These are phyloP conservation scores for Fusarium miscanthi DNA, from an alignment of 2,329 filamentous ascomycete genomes.

Conservation along the genomic window DNA sequence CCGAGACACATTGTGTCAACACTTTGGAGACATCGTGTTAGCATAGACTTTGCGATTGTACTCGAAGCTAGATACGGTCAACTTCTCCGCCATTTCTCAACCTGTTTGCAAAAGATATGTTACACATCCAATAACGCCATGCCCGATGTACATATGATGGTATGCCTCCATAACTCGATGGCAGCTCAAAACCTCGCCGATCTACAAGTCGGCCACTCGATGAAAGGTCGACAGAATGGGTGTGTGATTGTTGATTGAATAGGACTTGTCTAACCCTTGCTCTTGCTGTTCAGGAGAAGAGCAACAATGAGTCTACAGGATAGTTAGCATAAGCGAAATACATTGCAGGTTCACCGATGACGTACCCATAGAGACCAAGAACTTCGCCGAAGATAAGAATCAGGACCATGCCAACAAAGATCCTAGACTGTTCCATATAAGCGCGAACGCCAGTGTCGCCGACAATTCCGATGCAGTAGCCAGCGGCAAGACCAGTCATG, in stretches of 20 bases:
- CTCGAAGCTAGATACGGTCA: slow-evolving; percentile 39
- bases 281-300: slow-evolving; percentile 91
- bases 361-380: slow-evolving; percentile 93
- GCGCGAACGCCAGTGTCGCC: slow-evolving; percentile 93
- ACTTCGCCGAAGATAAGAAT: slow-evolving; percentile 99
- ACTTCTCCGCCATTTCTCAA: slow-evolving; percentile 43
- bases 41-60: slow-evolving; percentile 16
- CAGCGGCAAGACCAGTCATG: slow-evolving; percentile 90
- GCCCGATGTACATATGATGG: slow-evolving; percentile 52
- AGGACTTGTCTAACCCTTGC: slow-evolving; percentile 63
- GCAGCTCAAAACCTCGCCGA: slow-evolving; percentile 25
- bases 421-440: slow-evolving; percentile 95
- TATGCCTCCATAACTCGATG: slow-evolving; percentile 41
- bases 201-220: slow-evolving; percentile 22
- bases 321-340: slow-evolving; percentile 7
- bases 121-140: slow-evolving; percentile 55
- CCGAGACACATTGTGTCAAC: background rate
- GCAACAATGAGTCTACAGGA: slow-evolving; percentile 83
- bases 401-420: slow-evolving; percentile 98
- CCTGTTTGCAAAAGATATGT: slow-evolving; percentile 46
- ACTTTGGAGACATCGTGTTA: slow-evolving; percentile 8
- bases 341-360: slow-evolving; percentile 19
- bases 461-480: slow-evolving; percentile 95
- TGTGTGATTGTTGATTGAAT: background rate
- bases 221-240: slow-evolving; percentile 1